Conservation (phyloP, 163 green algal species). For the Chlamydomonas reinhardtii region DNA sequence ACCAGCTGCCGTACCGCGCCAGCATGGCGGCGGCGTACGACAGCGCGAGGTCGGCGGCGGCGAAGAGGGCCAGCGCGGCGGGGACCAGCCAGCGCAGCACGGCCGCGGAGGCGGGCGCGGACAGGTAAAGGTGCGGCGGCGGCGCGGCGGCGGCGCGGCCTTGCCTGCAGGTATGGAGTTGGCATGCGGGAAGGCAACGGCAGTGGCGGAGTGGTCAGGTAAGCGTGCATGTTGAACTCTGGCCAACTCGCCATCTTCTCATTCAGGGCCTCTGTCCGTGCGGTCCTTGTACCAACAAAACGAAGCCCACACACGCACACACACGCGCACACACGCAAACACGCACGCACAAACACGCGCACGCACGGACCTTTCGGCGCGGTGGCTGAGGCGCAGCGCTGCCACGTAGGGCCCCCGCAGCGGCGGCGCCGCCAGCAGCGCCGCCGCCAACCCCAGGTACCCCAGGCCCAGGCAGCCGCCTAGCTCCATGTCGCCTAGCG, state of each 20-base stretch:
- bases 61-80: constrained; percentile 54
- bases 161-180: neutral
- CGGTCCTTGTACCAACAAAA: too few relatives aligned
- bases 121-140: neutral
- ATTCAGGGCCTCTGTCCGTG: too few relatives aligned
- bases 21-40: constrained; percentile 52
- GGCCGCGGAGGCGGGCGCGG: neutral
- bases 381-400: constrained; percentile 18
- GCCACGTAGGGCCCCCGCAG: constrained; percentile 7
- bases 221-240: too few relatives aligned
- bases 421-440: constrained; percentile 41
- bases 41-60: constrained; percentile 51
- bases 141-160: neutral
- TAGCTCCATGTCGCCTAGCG: neutral
- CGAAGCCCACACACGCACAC: too few relatives aligned
- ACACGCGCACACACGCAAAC: too few relatives aligned
- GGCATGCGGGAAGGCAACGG: too few relatives aligned
- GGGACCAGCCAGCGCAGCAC: constrained; percentile 60
- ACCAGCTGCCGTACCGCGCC: neutral
- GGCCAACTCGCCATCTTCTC: too few relatives aligned
- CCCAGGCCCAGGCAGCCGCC: neutral
- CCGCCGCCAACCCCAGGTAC: constrained; percentile 17
- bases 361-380: neutral
- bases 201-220: too few relatives aligned
- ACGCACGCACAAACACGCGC: too few relatives aligned